A percentile compares a stretch with the other conserved stretches of the same genome.
These are phyloP conservation scores for Nephelium lappaceum DNA, from an alignment of 345 rosid genomes.

Conservation along the genomic window DNA sequence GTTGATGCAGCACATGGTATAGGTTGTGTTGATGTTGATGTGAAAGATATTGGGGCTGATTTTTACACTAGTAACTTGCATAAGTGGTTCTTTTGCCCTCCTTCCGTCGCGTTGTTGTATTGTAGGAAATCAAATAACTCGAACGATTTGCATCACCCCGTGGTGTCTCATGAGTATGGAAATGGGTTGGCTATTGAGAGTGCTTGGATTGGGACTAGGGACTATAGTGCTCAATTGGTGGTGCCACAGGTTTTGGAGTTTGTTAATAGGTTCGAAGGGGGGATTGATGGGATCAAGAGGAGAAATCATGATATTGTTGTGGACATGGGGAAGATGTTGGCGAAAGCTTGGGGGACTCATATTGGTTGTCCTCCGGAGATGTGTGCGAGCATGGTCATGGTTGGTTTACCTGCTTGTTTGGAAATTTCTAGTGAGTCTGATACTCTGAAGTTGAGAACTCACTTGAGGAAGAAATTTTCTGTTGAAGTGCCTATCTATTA, in stretches of 20 bases:
- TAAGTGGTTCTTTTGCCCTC: constrained; percentile 96
- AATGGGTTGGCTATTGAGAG: constrained; percentile 89
- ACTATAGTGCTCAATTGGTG: constrained; percentile 85
- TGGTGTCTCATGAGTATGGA: constrained; percentile 89
- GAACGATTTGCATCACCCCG: constrained; percentile 82
- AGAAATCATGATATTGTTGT: constrained; percentile 77
- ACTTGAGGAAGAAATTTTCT: constrained; percentile 60
- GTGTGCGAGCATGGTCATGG: constrained; percentile 91
- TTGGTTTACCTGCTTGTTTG: constrained; percentile 77
- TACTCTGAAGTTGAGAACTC: constrained; percentile 57
- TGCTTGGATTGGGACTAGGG: constrained; percentile 93
- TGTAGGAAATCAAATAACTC: constrained; percentile 45
- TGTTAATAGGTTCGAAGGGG: constrained; percentile 77
- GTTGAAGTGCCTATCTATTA: constrained; percentile 84
- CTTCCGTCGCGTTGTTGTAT: constrained; percentile 86
- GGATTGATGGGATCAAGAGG: constrained; percentile 80
- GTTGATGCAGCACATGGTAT: constrained; percentile 96
- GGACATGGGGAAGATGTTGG: constrained; percentile 88
- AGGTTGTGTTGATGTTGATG: constrained; percentile 83
- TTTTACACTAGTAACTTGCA: constrained; percentile 85
- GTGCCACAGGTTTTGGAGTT: constrained; percentile 81
- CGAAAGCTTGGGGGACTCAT: constrained; percentile 79
- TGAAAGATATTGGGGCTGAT: constrained; percentile 92
- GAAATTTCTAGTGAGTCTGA: constrained; percentile 53
- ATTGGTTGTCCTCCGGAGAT: constrained; percentile 83